Percentiles rank a stretch among this genome's conserved stretches.
Evolutionary conservation across 805 yeast genomes (phyloP).

Genomic region (Helenozyma baotianmanensis): DNA sequence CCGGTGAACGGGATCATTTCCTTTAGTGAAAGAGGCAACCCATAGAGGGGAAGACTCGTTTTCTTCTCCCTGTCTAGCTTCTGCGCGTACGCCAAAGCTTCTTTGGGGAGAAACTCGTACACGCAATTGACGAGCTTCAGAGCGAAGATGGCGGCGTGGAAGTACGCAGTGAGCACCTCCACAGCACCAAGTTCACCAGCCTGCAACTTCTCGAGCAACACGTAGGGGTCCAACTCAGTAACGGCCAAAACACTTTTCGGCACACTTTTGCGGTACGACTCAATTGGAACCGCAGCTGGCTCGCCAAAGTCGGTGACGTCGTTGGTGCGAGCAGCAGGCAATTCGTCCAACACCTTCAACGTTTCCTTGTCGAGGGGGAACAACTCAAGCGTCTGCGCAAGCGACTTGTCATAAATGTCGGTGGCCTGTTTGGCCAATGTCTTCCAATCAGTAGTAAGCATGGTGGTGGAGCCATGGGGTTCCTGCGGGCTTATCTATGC

Average conservation of each 20-base stretch:
- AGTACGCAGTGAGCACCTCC: slow-evolving; percentile 16
- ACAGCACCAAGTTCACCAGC: slow-evolving; percentile 7
- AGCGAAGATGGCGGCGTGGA: slow-evolving; percentile 18
- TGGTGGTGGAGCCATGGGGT: not conserved
- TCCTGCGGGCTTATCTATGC: not conserved
- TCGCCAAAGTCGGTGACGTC: slow-evolving; percentile 15
- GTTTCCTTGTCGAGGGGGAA: slow-evolving; percentile 16
- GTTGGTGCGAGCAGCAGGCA: slow-evolving; percentile 17
- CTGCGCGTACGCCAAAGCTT: slow-evolving; percentile 15
- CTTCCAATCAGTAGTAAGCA: slow-evolving; percentile 18
- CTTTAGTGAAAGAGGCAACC: slow-evolving; percentile 21
- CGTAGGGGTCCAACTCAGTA: slow-evolving; percentile 17
- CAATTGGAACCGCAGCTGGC: slow-evolving; percentile 19
- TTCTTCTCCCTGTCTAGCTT: slow-evolving; percentile 10
- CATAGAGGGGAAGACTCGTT: slow-evolving; percentile 12
- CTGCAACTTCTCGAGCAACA: slow-evolving; percentile 12
- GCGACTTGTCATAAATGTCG: slow-evolving; percentile 11
- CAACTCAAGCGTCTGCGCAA: slow-evolving; percentile 14
- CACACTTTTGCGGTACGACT: slow-evolving; percentile 9
- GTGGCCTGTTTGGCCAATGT: slow-evolving; percentile 13
- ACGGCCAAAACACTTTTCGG: slow-evolving; percentile 11
- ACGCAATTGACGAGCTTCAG: slow-evolving; percentile 16
- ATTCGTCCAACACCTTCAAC: slow-evolving; percentile 5
- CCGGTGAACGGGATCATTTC: slow-evolving; percentile 19
- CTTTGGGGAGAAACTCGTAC: slow-evolving; percentile 14